Evolutionary conservation across 2,329 filamentous ascomycete species (phyloP).

Genomic region (Paramyrothecium sp.): DNA sequence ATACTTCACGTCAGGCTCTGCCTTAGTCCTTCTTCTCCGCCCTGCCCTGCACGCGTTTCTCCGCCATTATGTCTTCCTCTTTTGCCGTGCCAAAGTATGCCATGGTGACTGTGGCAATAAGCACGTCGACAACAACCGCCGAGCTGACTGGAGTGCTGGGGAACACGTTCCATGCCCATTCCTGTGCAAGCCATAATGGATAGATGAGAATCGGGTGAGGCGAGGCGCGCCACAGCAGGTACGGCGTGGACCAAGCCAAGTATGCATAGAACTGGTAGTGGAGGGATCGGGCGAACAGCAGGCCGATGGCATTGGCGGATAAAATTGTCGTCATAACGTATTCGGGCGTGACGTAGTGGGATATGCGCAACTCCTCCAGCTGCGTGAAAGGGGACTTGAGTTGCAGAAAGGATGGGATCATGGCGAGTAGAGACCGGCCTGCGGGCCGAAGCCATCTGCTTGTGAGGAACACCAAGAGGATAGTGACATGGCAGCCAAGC

Average conservation of each 20-base stretch:
- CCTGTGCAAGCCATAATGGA: constrained; percentile 72
- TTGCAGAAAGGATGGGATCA: constrained; percentile 45
- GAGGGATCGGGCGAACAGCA: constrained; percentile 82
- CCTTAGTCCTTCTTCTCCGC: not conserved
- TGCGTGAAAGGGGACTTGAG: constrained; percentile 43
- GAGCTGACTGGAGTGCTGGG: constrained; percentile 68
- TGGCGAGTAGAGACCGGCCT: constrained; percentile 52
- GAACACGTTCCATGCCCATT: constrained; percentile 93
- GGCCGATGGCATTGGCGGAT: constrained; percentile 72
- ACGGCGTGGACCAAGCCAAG: constrained; percentile 85
- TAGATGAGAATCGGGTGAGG: constrained; percentile 67
- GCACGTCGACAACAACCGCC: constrained; percentile 63
- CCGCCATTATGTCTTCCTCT: constrained; percentile 24
- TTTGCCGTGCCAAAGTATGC: constrained; percentile 58
- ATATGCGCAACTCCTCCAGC: constrained; percentile 55
- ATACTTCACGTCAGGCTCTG: not conserved
- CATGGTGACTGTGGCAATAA: constrained; percentile 65
- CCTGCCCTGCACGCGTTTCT: constrained; percentile 7
- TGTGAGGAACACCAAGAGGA: constrained; percentile 66
- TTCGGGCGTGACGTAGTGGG: constrained; percentile 60
- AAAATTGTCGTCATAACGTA: constrained; percentile 78
- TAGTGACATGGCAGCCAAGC: constrained; percentile 60
- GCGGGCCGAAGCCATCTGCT: constrained; percentile 73
- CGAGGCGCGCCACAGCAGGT: constrained; percentile 78
- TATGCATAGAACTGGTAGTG: constrained; percentile 97